phyloP scores from a whole-genome alignment of 2,329 filamentous ascomycete species.

The Thyridium curvatum region DNA sequence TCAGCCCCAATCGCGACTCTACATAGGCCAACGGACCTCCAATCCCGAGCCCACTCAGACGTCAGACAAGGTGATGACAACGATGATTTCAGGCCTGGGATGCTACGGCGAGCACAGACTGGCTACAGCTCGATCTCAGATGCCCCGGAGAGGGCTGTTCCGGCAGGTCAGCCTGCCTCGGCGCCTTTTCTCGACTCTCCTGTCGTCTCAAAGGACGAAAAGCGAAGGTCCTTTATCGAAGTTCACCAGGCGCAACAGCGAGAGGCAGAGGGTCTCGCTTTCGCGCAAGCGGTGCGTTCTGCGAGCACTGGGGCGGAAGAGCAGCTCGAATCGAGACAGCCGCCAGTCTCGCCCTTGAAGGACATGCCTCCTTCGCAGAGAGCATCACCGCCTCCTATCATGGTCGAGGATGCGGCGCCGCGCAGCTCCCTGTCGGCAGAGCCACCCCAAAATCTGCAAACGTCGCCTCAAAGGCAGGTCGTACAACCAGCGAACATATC shows the following conservation, averaged over 20 bases:
- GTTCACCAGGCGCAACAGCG: conserved; percentile 54
- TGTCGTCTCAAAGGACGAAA: conserved; percentile 38
- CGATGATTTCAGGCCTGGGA: conserved; percentile 45
- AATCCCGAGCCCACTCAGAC: conserved; percentile 8
- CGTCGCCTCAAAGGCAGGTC: too few species aligned
- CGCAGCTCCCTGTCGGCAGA: too few species aligned
- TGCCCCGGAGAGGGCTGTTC: conserved; percentile 18
- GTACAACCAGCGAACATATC: not conserved
- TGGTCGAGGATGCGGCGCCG: too few species aligned
- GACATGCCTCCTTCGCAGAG: too few species aligned
- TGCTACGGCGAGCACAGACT: conserved; percentile 52
- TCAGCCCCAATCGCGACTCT: conserved; percentile 17
- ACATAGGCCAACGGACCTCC: conserved; percentile 16
- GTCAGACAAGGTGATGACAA: conserved; percentile 14
- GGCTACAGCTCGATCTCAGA: conserved; percentile 33
- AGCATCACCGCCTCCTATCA: too few species aligned
- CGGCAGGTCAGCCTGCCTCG: conserved; percentile 19
- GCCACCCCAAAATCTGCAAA: too few species aligned
- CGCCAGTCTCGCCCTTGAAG: too few species aligned
- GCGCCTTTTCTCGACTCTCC: conserved; percentile 27
- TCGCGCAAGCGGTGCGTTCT: conserved; percentile 42
- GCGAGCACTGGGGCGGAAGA: conserved; percentile 19
- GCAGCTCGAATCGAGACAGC: conserved; percentile 15
- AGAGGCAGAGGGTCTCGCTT: conserved; percentile 51
- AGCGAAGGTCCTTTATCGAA: conserved; percentile 52